These are phyloP conservation scores for Paecilomyces dactylethromorphus DNA, from an alignment of 2,329 filamentous ascomycete genomes.

Conservation along the genomic window DNA sequence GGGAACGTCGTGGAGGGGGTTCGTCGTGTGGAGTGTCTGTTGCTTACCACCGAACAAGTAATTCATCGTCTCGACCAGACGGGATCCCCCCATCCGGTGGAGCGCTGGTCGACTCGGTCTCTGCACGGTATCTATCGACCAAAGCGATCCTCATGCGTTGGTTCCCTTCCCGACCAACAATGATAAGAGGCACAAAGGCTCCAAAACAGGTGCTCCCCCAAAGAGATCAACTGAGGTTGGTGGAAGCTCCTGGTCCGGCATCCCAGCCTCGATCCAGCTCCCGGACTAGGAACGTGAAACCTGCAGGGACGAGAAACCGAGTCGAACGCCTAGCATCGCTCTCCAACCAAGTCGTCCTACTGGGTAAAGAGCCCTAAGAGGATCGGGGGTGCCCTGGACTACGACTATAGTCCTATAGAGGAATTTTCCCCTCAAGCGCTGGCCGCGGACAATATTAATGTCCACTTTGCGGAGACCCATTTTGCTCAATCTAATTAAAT, in stretches of 20 bases:
- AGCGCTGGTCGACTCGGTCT: background rate
- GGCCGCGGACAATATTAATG: too few species aligned
- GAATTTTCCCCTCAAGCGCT: too few species aligned
- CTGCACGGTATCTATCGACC: too few species aligned
- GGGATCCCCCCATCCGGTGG: background rate
- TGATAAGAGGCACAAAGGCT: conserved; percentile 1
- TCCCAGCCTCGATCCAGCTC: background rate
- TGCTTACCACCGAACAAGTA: background rate
- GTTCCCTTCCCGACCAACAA: background rate
- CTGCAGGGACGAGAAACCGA: background rate
- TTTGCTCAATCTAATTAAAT: background rate
- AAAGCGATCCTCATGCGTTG: too few species aligned
- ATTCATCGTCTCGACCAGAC: background rate
- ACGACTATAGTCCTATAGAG: too few species aligned
- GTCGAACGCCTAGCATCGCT: background rate
- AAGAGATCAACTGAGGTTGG: too few species aligned
- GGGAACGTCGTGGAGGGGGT: background rate
- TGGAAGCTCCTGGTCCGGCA: too few species aligned
- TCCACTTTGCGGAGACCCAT: background rate
- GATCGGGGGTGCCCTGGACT: too few species aligned
- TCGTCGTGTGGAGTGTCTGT: background rate
- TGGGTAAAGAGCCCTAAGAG: background rate
- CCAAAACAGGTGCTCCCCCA: too few species aligned
- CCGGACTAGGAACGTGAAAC: background rate
- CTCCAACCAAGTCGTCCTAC: background rate